phyloP scores from a whole-genome alignment of 208 protist genomes.

The Perkinsela sp. region DNA sequence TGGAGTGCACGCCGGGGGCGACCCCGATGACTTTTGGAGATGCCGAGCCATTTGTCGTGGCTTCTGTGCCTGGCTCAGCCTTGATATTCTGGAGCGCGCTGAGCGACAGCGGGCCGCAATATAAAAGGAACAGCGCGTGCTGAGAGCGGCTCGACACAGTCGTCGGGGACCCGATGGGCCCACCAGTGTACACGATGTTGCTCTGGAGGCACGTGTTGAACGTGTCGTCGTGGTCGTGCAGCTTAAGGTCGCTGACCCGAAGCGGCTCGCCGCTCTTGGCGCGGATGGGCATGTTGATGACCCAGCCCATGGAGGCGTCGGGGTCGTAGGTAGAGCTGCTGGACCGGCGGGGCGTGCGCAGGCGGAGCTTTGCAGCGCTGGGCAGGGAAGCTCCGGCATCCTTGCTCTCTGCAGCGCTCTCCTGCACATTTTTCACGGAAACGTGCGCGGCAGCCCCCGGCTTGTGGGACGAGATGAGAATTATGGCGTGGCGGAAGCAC shows the following conservation, averaged over 20 bases:
- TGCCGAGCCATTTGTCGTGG: neutral
- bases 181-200: neutral
- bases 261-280: neutral
- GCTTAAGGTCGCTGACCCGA: neutral
- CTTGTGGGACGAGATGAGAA: neutral
- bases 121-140: neutral
- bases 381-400: too few relatives aligned
- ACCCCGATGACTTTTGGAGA: neutral
- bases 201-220: neutral
- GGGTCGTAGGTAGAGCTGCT: neutral
- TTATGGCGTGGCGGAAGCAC: neutral
- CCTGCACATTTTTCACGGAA: neutral
- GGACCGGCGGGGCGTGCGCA: neutral
- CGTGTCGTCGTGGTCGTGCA: neutral
- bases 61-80: neutral
- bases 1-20: neutral
- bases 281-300: neutral
- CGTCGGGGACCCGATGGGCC: neutral
- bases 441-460: neutral
- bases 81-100: neutral
- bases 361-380: neutral
- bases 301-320: neutral
- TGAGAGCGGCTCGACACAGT: neutral
- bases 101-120: neutral
- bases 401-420: neutral